Base-by-base conservation (phyloP, 345 rosid genomes). In the Excoecaria cochinchinensis region DNA sequence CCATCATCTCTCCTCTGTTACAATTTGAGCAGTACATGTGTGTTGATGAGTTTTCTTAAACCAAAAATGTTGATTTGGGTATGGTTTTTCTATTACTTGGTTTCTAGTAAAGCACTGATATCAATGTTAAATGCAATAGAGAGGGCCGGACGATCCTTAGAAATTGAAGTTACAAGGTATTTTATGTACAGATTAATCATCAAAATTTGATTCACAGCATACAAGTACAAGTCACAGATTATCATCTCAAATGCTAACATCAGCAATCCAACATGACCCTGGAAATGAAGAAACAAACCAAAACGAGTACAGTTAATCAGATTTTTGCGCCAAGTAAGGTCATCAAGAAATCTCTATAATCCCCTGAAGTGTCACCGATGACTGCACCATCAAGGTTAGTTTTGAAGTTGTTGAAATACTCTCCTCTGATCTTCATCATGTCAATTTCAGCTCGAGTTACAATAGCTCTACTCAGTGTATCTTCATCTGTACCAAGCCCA, bases 401-500 rank as follows among this genome's bases (percentile, higher is more conserved):
- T 58, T 87, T 82, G 74, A 84, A 88, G 79, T 84, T 81, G 60
- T 80, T 86, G 74, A 69, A 83, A 67, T 85, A 92, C 83, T 88
- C 92, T 22, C 83, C 93, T 75, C 89, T 86, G 38, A 87, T 71
- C 57, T 78, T 88, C 96, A 78, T 85, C 93, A 85, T 31, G 85
- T 95, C 99, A 0, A 88, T 76, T 77, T 95, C 99, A 42, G 97
- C 94, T 71, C 98, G 87, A 14, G 84, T 79, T 80, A 93, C 84
- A 25, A 93, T 88, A 16, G 86, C 97, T 85, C 97, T 89, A 50
- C 87, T 89, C 67, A 95, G 80, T 8, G 94, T 80, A 76, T 90
- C 90, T 82, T 93, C 97, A 68, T 95, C 99, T 16, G 99, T 95
- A 58, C 99, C 99, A n/a, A 87, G 61, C 19, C 99, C 96, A 12